Evolutionary conservation across 129 eudicot species (phyloP).

Genomic region (Saposhnikovia divaricata): DNA sequence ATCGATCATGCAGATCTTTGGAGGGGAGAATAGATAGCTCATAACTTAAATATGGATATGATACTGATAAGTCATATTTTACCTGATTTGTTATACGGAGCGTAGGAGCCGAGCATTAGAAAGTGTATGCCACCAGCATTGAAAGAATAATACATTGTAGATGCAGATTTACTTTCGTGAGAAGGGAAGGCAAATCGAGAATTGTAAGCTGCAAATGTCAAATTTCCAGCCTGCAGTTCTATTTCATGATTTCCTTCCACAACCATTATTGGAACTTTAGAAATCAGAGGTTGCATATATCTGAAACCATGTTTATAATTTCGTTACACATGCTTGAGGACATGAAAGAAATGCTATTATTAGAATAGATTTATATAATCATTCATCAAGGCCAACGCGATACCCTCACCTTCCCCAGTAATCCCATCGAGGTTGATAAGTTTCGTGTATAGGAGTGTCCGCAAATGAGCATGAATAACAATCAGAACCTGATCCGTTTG

Average conservation of each 20-base stretch:
- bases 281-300: constrained; percentile 71
- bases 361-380: background rate
- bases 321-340: background rate
- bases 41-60: background rate
- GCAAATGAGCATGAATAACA: constrained; percentile 91
- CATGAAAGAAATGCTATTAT: background rate
- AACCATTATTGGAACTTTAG: constrained; percentile 86
- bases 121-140: constrained; percentile 97
- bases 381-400: background rate
- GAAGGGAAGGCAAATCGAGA: constrained; percentile 89
- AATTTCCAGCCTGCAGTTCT: constrained; percentile 55
- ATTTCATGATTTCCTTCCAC: constrained; percentile 94
- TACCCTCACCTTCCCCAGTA: constrained; percentile 85
- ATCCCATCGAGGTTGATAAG: constrained; percentile 99
- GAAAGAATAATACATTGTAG: constrained; percentile 82
- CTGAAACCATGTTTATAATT: constrained; percentile 25
- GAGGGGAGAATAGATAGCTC: background rate
- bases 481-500: constrained; percentile 90
- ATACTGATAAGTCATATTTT: background rate
- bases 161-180: constrained; percentile 65
- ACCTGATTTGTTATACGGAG: constrained; percentile 66
- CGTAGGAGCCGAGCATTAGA: constrained; percentile 83
- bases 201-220: constrained; percentile 66
- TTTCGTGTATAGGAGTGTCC: constrained; percentile 85
- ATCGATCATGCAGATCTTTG: background rate